phyloP scores from a whole-genome alignment of 306 rosid genomes.

The Cicer cuneatum region DNA sequence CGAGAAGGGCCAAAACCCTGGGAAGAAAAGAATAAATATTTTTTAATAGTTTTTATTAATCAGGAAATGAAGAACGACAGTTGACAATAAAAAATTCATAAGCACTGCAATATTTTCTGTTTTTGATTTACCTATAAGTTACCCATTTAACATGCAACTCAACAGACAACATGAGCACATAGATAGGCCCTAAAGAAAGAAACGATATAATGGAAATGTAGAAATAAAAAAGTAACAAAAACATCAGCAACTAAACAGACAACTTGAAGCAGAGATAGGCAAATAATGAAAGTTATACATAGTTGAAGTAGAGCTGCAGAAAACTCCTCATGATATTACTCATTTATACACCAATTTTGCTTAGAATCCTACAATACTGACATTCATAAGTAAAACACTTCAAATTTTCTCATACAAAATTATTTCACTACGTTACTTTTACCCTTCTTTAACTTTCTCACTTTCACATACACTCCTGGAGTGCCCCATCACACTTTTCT shows the following conservation, averaged over 20 bases:
- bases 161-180: slow-evolving; percentile 22
- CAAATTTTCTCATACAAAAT: neutral
- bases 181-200: slow-evolving; percentile 17
- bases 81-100: slow-evolving; percentile 14
- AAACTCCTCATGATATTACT: neutral
- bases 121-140: slow-evolving; percentile 1
- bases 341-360: neutral
- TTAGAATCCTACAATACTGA: neutral
- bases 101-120: slow-evolving; percentile 6
- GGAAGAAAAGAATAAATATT: neutral
- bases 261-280: slow-evolving; percentile 24
- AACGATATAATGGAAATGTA: slow-evolving; percentile 1
- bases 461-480: slow-evolving; percentile 14
- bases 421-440: neutral
- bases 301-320: neutral
- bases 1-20: neutral
- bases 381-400: too few species aligned
- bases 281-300: neutral
- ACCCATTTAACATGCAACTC: slow-evolving; percentile 1
- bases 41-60: slow-evolving; percentile 3
- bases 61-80: slow-evolving; percentile 22
- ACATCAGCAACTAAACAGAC: neutral
- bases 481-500: slow-evolving; percentile 14
- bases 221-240: neutral
- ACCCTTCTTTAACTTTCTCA: slow-evolving; percentile 6